These are phyloP conservation scores for Blastocystis sp. DNA, from an alignment of 352 stramenopile genomes.

Conservation along the genomic window DNA sequence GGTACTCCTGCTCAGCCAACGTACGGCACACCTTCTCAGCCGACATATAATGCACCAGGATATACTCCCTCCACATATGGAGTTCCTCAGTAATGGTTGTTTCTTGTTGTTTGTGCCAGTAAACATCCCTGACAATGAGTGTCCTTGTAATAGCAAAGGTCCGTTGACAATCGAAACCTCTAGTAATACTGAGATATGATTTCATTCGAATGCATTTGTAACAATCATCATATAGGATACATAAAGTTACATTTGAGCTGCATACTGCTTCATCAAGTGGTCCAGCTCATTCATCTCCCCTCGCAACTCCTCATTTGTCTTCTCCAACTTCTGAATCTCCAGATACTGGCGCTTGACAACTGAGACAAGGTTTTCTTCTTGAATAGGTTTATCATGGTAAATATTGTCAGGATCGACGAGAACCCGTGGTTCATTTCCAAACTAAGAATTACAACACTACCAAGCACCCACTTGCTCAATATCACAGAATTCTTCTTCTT, in stretches of 20 bases:
- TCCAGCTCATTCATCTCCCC: not conserved
- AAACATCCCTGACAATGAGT: not conserved
- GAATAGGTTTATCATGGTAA: not conserved
- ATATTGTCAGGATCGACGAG: not conserved
- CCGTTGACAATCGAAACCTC: no score
- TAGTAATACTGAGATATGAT: no score
- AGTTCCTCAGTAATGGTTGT: not conserved
- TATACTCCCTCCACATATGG: not conserved
- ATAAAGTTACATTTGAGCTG: slow-evolving; percentile 17
- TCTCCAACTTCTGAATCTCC: not conserved
- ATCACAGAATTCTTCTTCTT: not conserved
- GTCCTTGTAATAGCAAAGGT: no score
- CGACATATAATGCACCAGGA: not conserved
- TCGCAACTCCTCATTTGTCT: not conserved
- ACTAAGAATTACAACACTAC: not conserved
- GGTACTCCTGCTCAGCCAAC: not conserved
- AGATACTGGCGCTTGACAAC: not conserved
- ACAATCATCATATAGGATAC: not conserved
- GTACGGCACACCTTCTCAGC: not conserved
- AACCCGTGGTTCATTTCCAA: not conserved
- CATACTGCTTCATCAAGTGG: slow-evolving; percentile 10
- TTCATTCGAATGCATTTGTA: not conserved
- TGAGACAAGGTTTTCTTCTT: not conserved
- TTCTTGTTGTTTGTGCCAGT: not conserved
- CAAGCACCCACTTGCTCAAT: not conserved